Conservation (phyloP, 78 protist genomes). For the Capsaspora owczarzaki region DNA sequence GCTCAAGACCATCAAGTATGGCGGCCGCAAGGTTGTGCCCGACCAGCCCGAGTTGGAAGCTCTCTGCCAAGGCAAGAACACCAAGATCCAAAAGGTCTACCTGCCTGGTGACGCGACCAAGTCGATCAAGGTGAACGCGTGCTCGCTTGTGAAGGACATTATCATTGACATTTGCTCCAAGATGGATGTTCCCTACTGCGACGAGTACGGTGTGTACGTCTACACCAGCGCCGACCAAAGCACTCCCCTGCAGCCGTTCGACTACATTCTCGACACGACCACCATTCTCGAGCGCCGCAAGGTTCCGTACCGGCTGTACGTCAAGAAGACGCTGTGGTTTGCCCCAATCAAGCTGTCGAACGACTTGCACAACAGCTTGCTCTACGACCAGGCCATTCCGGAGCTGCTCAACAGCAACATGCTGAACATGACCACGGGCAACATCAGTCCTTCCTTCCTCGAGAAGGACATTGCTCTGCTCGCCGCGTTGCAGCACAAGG, state of each 20-base stretch:
- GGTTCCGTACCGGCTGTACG: constrained; percentile 3
- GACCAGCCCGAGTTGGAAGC: not conserved
- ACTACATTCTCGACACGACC: constrained; percentile 12
- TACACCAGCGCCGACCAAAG: not conserved
- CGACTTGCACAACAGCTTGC: not conserved
- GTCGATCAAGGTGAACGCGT: constrained; percentile 1
- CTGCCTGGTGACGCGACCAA: not conserved
- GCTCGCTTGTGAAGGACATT: not conserved
- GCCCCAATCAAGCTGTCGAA: not conserved
- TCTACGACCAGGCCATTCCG: not conserved
- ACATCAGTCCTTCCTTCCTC: not conserved
- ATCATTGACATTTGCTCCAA: not conserved
- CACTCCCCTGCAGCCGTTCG: not conserved
- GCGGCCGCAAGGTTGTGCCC: not conserved
- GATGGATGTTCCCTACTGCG: not conserved
- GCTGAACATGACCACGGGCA: not conserved
- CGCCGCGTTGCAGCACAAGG: not conserved
- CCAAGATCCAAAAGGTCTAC: not conserved
- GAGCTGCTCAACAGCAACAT: not conserved
- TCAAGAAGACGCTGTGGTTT: constrained; percentile 13
- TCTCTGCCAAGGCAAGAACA: not conserved
- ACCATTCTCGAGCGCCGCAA: not conserved
- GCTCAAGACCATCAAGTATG: not conserved
- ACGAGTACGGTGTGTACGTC: constrained; percentile 3
- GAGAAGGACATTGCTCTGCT: constrained; percentile 1